phyloP scores from a whole-genome alignment of 2,329 filamentous ascomycete species.

The Colletotrichum sp. region DNA sequence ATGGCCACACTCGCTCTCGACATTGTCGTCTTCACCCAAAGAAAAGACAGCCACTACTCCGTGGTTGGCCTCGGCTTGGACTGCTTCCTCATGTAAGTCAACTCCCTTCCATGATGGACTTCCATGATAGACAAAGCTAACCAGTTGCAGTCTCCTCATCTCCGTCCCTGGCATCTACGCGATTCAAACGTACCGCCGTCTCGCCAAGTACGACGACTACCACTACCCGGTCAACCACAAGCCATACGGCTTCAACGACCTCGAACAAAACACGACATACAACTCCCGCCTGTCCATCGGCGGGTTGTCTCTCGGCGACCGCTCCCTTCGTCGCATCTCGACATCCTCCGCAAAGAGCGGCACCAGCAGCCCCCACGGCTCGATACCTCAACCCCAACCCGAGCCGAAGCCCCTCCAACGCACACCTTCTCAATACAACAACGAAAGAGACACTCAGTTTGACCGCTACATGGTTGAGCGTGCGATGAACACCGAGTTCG shows the following conservation, averaged over 20 bases:
- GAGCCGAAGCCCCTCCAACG: not conserved
- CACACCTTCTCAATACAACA: constrained; percentile 25
- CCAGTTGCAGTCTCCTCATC: constrained; percentile 40
- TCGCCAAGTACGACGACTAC: constrained; percentile 55
- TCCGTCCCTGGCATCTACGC: constrained; percentile 52
- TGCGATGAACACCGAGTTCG: constrained; percentile 36
- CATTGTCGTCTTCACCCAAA: constrained; percentile 52
- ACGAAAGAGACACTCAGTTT: constrained; percentile 31
- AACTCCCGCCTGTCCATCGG: constrained; percentile 17
- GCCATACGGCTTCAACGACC: constrained; percentile 46
- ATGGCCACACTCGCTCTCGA: constrained; percentile 54
- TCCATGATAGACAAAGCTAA: not conserved
- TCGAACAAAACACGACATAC: constrained; percentile 23
- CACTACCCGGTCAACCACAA: constrained; percentile 54
- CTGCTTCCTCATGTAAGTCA: constrained; percentile 50
- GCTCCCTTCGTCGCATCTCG: constrained; percentile 21
- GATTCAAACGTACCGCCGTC: constrained; percentile 49
- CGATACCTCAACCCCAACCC: not conserved
- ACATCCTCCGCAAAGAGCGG: constrained; percentile 13
- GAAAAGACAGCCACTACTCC: constrained; percentile 51
- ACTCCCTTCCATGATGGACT: not conserved
- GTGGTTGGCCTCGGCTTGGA: constrained; percentile 54
- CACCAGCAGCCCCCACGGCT: not conserved
- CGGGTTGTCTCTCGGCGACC: constrained; percentile 3
- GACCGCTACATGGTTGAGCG: constrained; percentile 33